These are phyloP conservation scores for Petunia axillaris DNA, from an alignment of 257 asterid genomes.

Conservation along the genomic window DNA sequence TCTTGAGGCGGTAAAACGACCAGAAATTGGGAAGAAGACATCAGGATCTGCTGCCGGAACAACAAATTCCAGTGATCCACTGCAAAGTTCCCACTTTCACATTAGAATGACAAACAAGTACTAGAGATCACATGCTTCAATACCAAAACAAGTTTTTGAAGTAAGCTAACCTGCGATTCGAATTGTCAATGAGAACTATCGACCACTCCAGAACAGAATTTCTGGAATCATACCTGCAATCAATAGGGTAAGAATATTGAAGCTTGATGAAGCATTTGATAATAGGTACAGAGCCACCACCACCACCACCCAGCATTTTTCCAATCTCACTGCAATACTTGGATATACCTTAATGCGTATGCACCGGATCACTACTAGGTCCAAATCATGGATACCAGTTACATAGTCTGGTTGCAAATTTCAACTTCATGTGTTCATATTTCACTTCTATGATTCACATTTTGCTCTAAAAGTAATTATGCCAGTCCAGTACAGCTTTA, in stretches of 20 bases:
- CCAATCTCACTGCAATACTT: not conserved
- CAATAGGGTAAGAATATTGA: not conserved
- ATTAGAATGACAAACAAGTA: constrained; percentile 28
- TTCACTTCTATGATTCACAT: not conserved
- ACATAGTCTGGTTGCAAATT: not conserved
- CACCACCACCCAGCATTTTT: not conserved
- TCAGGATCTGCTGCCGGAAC: constrained; percentile 74
- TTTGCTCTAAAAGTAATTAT: not conserved
- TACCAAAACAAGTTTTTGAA: constrained; percentile 5
- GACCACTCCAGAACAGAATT: constrained; percentile 84
- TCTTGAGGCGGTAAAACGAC: constrained; percentile 63
- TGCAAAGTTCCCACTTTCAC: constrained; percentile 43
- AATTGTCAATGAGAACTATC: constrained; percentile 70
- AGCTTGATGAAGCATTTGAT: not conserved
- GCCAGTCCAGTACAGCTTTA: not conserved
- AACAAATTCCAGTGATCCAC: constrained; percentile 86
- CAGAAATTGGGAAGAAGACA: constrained; percentile 78
- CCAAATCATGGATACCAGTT: not conserved
- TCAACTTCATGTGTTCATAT: not conserved
- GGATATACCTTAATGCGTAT: not conserved
- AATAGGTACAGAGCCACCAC: not conserved
- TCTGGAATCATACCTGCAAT: constrained; percentile 73
- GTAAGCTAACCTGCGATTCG: constrained; percentile 75
- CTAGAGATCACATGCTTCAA: not conserved
- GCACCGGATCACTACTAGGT: not conserved